phyloP scores from a whole-genome alignment of 148 eudicot genomes.

The Cornus florida region DNA sequence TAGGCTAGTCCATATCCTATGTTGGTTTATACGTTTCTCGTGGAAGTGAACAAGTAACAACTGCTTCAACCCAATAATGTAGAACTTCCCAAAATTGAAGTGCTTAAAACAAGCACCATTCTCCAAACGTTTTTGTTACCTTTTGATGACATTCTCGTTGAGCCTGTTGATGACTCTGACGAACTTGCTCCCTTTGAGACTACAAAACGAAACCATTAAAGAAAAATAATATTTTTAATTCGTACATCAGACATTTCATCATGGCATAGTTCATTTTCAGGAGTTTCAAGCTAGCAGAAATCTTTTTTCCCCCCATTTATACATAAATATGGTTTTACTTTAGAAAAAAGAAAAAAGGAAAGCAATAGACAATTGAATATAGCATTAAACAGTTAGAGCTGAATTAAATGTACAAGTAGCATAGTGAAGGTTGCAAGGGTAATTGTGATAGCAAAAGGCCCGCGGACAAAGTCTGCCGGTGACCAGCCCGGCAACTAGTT shows the following conservation, averaged over 20 bases:
- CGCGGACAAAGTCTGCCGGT: no score
- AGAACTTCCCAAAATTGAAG: not conserved
- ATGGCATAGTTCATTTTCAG: not conserved
- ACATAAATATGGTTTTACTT: not conserved
- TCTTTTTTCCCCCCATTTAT: not conserved
- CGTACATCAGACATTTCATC: not conserved
- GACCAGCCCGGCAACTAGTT: no score
- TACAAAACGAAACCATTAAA: constrained; percentile 28
- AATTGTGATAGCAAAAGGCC: not conserved
- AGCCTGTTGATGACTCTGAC: constrained; percentile 69
- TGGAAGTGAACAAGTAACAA: not conserved
- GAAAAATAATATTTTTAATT: not conserved
- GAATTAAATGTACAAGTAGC: not conserved
- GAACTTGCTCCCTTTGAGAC: constrained; percentile 66
- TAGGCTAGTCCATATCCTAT: not conserved
- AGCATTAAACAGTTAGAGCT: not conserved
- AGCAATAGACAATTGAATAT: not conserved
- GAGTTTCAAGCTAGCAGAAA: not conserved
- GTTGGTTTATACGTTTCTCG: not conserved
- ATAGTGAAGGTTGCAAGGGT: not conserved
- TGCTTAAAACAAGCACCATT: no score
- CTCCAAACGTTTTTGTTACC: constrained; percentile 38
- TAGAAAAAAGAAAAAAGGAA: constrained; percentile 4
- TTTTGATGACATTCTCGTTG: constrained; percentile 73
- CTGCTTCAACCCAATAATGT: not conserved